phyloP scores from a whole-genome alignment of 768 basidiomycete genomes.

The Leccinum subtestaceum region DNA sequence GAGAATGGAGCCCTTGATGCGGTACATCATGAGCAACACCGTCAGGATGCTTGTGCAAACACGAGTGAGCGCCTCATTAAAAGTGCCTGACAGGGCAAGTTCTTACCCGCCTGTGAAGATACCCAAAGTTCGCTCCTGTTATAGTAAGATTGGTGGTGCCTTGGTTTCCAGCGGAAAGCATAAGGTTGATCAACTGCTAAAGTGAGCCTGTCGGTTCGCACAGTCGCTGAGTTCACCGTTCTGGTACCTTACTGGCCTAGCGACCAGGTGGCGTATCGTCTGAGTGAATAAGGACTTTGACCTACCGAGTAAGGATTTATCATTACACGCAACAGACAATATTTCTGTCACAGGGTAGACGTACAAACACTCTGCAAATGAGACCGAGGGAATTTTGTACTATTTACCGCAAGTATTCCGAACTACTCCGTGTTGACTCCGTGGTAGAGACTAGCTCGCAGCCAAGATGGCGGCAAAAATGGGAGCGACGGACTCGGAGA shows the following conservation, averaged over 20 bases:
- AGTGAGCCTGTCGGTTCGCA: background rate
- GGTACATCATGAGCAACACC: conserved; percentile 78
- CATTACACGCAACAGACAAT: background rate
- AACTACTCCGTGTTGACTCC: too few species aligned
- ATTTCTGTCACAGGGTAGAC: background rate
- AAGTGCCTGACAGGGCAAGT: background rate
- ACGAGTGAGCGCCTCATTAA: conserved; percentile 4
- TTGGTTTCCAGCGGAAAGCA: background rate
- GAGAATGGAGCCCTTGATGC: conserved; percentile 78
- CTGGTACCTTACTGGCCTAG: background rate
- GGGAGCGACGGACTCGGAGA: too few species aligned
- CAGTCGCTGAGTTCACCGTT: background rate
- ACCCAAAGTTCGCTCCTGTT: conserved; percentile 46
- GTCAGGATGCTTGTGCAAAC: conserved; percentile 53
- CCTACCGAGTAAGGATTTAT: background rate
- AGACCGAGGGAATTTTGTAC: too few species aligned
- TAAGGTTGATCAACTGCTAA: background rate
- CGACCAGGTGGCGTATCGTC: background rate
- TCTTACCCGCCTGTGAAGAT: conserved; percentile 78
- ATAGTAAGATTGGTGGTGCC: background rate
- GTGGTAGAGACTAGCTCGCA: too few species aligned
- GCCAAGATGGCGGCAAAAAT: too few species aligned
- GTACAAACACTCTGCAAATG: too few species aligned
- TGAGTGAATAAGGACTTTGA: background rate
- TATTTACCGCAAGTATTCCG: too few species aligned